Base-by-base conservation (phyloP, 768 basidiomycete genomes). In the Boletus vinaceobasis region DNA sequence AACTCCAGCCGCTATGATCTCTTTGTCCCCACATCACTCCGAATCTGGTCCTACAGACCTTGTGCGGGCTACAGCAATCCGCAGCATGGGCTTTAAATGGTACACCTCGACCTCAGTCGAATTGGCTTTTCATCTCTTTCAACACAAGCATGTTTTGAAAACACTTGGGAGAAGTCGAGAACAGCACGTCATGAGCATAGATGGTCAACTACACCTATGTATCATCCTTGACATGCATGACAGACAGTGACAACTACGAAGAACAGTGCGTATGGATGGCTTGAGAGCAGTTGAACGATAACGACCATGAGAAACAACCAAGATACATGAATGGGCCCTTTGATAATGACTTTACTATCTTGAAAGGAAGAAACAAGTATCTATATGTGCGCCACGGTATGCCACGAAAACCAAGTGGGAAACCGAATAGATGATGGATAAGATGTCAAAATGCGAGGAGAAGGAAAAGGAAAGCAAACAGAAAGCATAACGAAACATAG, bases 401-500 rank as follows among this genome's bases (percentile, higher is more conserved):
- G 51, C 60, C 45, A 69, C 37, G 15, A 60, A 62, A 26, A 54
- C 33, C 56, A 51, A 45, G 55, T 15, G 35, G 48, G 23, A 15
- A 42, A 57, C 56, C 60, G 57, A 68, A 69, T 69, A 69, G 63
- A 58, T 70, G 70, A 69, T 55, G 50, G 66, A 71, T 68, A 70
- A 69, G 58, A 65, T 55, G 65, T 44, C 46, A 47, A 23, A 59
- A 14, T 48, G 46, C 31, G 48, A 46, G 36, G 48, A 46, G 36
- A 44, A 47, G 42, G 36, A 40, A 43, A 45, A 38, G 31, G 5
- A 64, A 56, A 65, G 55, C 59, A 38, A 61, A 46, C 43, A 70
- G 51, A 67, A 48, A 60, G 58, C 63, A 71, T 66, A 52, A 58
- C 56, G 35, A 55, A 60, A 31, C 62, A 68, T 65, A 49, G 32